Percentiles rank a stretch among this genome's conserved stretches.
Evolutionary conservation across 176 grass and related monocot genomes (phyloP).

Genomic region (Carex scoparia): DNA sequence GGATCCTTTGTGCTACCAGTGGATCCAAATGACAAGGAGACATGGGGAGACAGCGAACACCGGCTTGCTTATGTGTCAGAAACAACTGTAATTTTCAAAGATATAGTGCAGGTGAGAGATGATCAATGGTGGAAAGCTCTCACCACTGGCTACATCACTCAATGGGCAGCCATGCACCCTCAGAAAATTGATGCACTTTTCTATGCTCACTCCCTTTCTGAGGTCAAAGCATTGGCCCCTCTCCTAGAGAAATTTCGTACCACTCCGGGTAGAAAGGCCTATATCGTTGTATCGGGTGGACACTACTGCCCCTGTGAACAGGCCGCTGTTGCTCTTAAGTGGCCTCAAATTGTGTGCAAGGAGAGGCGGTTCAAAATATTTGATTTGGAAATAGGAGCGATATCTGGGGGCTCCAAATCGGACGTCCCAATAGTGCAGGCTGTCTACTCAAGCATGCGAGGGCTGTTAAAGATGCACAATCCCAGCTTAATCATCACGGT

Average conservation of each 20-base stretch:
- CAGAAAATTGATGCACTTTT: constrained; percentile 92
- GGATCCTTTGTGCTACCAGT: constrained; percentile 89
- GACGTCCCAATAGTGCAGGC: constrained; percentile 75
- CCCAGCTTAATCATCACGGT: constrained; percentile 70
- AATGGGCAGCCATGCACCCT: constrained; percentile 93
- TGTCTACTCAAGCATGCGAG: constrained; percentile 77
- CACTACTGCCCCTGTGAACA: constrained; percentile 68
- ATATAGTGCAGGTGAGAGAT: constrained; percentile 81
- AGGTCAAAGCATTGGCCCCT: constrained; percentile 67
- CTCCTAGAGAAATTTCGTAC: constrained; percentile 71
- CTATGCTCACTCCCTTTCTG: constrained; percentile 69
- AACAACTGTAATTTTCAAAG: constrained; percentile 96
- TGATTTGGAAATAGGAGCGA: constrained; percentile 64
- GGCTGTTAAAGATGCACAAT: constrained; percentile 69
- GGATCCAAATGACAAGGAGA: constrained; percentile 67
- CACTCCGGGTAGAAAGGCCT: constrained; percentile 47
- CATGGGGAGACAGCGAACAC: constrained; percentile 97
- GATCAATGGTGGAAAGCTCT: constrained; percentile 97
- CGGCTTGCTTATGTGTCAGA: constrained; percentile 76
- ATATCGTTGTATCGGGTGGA: constrained; percentile 72
- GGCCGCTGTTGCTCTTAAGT: constrained; percentile 57
- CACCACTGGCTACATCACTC: constrained; percentile 82
- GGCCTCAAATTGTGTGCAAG: constrained; percentile 86
- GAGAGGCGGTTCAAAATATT: constrained; percentile 94
- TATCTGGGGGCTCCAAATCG: constrained; percentile 55